A percentile compares a stretch with the other conserved stretches of the same genome.
Conservation (phyloP, 345 rosid genomes). For the Ricinus communis region DNA sequence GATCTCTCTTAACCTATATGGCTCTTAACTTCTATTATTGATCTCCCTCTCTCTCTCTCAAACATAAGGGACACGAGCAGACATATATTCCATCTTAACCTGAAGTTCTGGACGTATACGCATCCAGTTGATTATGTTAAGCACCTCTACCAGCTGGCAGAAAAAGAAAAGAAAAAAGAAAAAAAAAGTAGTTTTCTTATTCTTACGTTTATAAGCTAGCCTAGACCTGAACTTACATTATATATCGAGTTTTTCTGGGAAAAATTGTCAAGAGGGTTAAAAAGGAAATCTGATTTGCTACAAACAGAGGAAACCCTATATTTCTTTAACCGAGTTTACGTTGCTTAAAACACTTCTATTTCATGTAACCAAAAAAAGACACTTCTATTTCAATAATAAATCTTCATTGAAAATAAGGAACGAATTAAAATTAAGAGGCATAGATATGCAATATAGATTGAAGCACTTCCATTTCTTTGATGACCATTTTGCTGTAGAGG, state of each 20-base stretch:
- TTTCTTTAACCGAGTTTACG: too few relatives aligned
- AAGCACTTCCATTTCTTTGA: too few relatives aligned
- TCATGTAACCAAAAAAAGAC: too few relatives aligned
- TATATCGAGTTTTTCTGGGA: background rate
- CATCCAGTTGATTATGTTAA: too few relatives aligned
- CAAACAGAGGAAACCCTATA: background rate
- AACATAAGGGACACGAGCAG: too few relatives aligned
- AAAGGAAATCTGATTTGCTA: background rate
- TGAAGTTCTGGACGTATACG: too few relatives aligned
- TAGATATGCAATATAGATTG: background rate
- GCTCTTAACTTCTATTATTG: conserved; percentile 7
- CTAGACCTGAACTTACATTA: background rate
- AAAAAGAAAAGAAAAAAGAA: background rate
- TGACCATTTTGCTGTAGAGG: conserved; percentile 8
- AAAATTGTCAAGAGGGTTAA: background rate
- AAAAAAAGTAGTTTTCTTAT: background rate
- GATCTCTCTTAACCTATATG: conserved; percentile 2
- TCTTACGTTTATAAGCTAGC: background rate
- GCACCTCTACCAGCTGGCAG: background rate
- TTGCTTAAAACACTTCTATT: too few relatives aligned
- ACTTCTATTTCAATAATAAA: too few relatives aligned
- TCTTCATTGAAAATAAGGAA: background rate
- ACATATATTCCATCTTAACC: background rate
- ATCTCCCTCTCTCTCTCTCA: conserved; percentile 13
- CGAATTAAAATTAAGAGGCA: background rate